Evolutionary conservation across 2,329 filamentous ascomycete genomes (phyloP).

Genomic region (Pseudonectria buxi): DNA sequence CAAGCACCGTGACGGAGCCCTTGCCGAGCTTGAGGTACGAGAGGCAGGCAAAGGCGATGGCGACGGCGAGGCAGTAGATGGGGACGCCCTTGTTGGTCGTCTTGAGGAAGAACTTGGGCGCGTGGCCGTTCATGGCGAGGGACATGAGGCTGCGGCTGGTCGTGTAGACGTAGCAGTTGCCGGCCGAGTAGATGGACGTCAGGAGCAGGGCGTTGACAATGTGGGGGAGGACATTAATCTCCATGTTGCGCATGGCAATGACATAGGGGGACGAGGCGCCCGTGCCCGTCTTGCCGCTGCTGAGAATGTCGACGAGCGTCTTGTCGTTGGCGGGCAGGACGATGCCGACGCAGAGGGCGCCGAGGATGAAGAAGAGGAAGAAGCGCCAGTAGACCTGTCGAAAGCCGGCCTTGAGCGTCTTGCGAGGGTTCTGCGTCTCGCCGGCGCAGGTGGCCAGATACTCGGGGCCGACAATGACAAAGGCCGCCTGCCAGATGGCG

Average conservation of each 20-base stretch:
- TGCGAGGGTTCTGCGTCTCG: constrained; percentile 38
- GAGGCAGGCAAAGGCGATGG: constrained; percentile 40
- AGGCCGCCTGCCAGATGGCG: constrained; percentile 9
- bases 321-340: constrained; percentile 6
- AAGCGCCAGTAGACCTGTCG: constrained; percentile 72
- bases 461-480: constrained; percentile 14
- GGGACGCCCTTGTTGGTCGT: constrained; percentile 50
- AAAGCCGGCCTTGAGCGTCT: constrained; percentile 61
- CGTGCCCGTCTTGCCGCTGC: neutral
- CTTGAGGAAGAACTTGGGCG: constrained; percentile 42
- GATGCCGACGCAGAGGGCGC: constrained; percentile 11
- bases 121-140: constrained; percentile 47
- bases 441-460: constrained; percentile 18
- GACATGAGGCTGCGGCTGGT: constrained; percentile 6
- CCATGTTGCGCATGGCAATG: constrained; percentile 15
- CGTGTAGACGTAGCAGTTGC: constrained; percentile 49
- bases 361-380: constrained; percentile 65
- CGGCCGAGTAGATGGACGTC: constrained; percentile 43
- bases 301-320: constrained; percentile 6
- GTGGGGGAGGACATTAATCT: constrained; percentile 39
- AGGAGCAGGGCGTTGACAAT: constrained; percentile 44
- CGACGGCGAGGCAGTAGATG: constrained; percentile 41
- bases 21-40: constrained; percentile 38
- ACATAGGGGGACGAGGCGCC: constrained; percentile 13
- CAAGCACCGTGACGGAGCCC: constrained; percentile 34